These are phyloP conservation scores for Microcos paniculata DNA, from an alignment of 345 rosid species.

Conservation along the genomic window DNA sequence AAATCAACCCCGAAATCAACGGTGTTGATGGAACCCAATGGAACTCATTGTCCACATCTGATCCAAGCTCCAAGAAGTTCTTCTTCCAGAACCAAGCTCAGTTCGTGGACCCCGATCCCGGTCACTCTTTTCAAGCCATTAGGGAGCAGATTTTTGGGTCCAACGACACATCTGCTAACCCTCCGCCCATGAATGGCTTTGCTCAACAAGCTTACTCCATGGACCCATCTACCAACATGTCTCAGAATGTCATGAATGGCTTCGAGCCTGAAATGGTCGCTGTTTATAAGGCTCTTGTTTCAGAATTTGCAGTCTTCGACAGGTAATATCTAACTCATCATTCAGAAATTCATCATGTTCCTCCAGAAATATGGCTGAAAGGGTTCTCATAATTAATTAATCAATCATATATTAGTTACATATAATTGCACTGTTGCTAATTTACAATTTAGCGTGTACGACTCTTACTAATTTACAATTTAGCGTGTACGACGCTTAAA, in stretches of 20 bases:
- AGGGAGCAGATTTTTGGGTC: constrained; percentile 89
- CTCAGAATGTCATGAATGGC: constrained; percentile 75
- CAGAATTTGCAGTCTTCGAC: constrained; percentile 84
- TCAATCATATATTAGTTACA: not conserved
- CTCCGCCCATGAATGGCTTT: constrained; percentile 87
- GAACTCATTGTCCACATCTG: constrained; percentile 46
- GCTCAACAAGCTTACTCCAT: constrained; percentile 73
- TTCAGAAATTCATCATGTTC: not conserved
- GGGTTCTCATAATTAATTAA: not conserved
- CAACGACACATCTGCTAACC: constrained; percentile 50
- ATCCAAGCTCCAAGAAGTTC: constrained; percentile 46
- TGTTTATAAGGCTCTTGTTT: constrained; percentile 79
- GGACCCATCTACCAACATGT: constrained; percentile 59
- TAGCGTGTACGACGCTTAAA: not conserved
- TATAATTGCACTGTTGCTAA: not conserved
- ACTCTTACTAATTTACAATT: not conserved
- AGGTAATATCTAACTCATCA: constrained; percentile 41
- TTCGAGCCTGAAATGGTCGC: constrained; percentile 65
- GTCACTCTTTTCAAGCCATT: constrained; percentile 93
- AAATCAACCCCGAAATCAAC: constrained; percentile 76
- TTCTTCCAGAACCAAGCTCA: constrained; percentile 53
- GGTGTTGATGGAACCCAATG: constrained; percentile 74
- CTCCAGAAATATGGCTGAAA: not conserved
- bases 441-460: not conserved
- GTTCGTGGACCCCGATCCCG: constrained; percentile 92